These are phyloP conservation scores for Crucibulum laeve DNA, from an alignment of 768 basidiomycete species.

Conservation along the genomic window DNA sequence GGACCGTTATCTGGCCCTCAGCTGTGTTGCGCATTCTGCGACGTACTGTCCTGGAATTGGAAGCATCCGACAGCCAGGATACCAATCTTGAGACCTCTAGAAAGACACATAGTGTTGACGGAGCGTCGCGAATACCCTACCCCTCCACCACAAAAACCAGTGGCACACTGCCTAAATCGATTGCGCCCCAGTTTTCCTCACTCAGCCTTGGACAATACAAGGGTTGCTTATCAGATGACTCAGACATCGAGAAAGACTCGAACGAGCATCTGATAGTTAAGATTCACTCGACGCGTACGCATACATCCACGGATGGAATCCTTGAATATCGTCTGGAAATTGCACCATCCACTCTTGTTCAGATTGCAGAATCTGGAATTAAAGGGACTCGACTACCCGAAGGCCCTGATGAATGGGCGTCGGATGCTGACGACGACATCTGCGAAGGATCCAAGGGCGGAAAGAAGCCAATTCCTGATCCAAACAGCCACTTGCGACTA, in stretches of 20 bases:
- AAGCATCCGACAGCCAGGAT: constrained; percentile 17
- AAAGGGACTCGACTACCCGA: constrained; percentile 51
- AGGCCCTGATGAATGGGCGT: constrained; percentile 44
- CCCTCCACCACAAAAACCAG: no score
- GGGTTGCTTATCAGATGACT: constrained; percentile 15
- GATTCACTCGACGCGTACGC: constrained; percentile 61
- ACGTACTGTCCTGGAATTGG: constrained; percentile 51
- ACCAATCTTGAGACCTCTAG: constrained; percentile 31
- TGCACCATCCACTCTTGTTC: constrained; percentile 61
- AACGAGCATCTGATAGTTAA: constrained; percentile 50
- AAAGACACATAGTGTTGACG: constrained; percentile 23
- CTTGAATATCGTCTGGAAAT: constrained; percentile 82
- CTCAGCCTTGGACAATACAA: constrained; percentile 25
- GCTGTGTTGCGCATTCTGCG: constrained; percentile 68
- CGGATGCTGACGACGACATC: constrained; percentile 41
- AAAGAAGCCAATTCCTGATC: constrained; percentile 40
- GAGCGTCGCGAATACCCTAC: no score
- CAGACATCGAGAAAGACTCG: constrained; percentile 29
- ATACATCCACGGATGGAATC: constrained; percentile 65
- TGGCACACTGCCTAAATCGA: constrained; percentile 53
- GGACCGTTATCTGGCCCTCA: constrained; percentile 78
- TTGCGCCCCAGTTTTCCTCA: constrained; percentile 51
- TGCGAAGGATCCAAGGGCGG: constrained; percentile 36
- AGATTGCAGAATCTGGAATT: constrained; percentile 61
- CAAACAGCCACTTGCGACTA: constrained; percentile 53